Conservation (phyloP, 345 rosid species). For the Atalantia buxifolia region DNA sequence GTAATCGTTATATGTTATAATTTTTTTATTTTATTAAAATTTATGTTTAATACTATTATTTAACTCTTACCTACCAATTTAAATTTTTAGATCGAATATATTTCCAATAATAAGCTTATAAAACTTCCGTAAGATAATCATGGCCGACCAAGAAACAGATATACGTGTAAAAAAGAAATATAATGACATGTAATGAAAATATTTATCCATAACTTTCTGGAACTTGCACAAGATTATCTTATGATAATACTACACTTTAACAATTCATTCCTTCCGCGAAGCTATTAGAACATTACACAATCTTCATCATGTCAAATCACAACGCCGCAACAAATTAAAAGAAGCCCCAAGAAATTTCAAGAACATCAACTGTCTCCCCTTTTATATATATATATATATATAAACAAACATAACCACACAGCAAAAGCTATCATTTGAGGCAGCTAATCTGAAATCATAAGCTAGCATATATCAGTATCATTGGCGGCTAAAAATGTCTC, state of each 20-base stretch:
- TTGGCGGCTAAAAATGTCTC: slow-evolving; percentile 18
- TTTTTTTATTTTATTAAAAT: no score
- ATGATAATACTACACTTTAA: background rate
- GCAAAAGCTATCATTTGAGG: background rate
- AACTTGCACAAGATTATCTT: background rate
- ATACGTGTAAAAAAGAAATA: background rate
- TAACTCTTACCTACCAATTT: accelerated
- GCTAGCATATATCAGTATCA: no score
- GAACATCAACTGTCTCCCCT: slow-evolving; percentile 4
- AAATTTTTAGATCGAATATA: no score
- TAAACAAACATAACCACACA: background rate
- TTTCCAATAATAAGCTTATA: no score
- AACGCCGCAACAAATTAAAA: background rate
- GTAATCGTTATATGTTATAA: no score
- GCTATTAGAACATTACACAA: slow-evolving; percentile 11
- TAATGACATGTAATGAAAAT: no score
- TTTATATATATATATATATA: background rate
- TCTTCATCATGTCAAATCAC: background rate
- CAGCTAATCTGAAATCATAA: background rate
- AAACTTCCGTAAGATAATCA: background rate
- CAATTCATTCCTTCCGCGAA: slow-evolving; percentile 1
- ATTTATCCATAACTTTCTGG: background rate
- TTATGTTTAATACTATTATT: no score
- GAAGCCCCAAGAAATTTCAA: slow-evolving; percentile 37
- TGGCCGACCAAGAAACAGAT: background rate